Base-by-base conservation (phyloP, 306 rosid genomes). In the Cicer yamashitae region DNA sequence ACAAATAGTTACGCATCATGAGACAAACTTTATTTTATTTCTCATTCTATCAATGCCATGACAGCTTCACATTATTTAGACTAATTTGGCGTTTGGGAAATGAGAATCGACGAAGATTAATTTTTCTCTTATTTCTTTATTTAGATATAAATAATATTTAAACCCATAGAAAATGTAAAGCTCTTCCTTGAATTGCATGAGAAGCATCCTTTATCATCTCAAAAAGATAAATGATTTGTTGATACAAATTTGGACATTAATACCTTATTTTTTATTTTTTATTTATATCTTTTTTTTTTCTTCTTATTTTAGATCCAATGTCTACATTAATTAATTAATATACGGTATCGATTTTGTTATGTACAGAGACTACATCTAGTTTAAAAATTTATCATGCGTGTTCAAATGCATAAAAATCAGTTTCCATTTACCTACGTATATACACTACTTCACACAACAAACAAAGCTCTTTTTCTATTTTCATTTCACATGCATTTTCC, bases 71-170 rank as follows among this genome's bases (percentile, higher is more conserved):
- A 69, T 69, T 60, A 41, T 52, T 67, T 57, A 57, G 68, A 75
- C 37, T 51, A 81, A 52, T 40, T 52, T 53, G 63, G 8, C 77
- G 60, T 74, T 68, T 81, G 59, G 48, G 52, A 59, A 60, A 80
- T 34, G n/a, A 10, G 67, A 68, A 46, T 51, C 37, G 40, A 60
- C 64, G 0, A 47, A 15, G 65, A 47, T 74, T 22, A 12, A 2
- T 15, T 41, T 47, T 78, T 64, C 51, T 47, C 52, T 37, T 8
- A 10, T 44, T 56, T 18, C 58, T 77, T 38, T 62, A 4, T 14
- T 14, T 63, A 38, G 7, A 14, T 30, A 30, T 30, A 30, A 30
- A 30, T 30, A 30, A 30, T 30, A 4, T 30, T 45, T 10, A 22
- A 53, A 41, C 22, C 67, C 75, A 67, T 67, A 68, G 52, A 77